Percentiles rank a stretch among this genome's conserved stretches.
Conservation (phyloP, 305 asterid species). For the Lippia alba region DNA sequence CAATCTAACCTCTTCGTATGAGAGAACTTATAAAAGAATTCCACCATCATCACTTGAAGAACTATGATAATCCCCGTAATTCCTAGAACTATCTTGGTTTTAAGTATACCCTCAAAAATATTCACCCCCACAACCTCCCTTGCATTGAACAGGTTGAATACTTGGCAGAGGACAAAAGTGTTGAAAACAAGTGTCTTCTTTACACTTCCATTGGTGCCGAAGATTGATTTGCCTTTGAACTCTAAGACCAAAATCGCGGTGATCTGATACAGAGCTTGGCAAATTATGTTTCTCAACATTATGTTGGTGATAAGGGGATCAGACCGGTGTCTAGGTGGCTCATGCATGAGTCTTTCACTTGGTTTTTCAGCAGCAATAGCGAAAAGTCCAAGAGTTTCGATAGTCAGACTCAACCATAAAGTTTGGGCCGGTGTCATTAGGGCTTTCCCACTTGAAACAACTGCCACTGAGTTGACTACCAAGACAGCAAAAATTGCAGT, state of each 20-base stretch:
- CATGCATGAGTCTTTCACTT: slow-evolving; percentile 35
- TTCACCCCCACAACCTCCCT: background rate
- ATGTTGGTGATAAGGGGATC: slow-evolving; percentile 39
- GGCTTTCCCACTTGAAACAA: slow-evolving; percentile 38
- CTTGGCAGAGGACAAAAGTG: slow-evolving; percentile 36
- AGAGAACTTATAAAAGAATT: background rate
- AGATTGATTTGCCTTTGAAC: slow-evolving; percentile 38
- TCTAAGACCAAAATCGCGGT: slow-evolving; percentile 30
- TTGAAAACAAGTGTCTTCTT: slow-evolving; percentile 38
- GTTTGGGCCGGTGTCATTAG: slow-evolving; percentile 44
- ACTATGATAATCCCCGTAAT: background rate
- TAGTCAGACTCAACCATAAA: slow-evolving; percentile 46
- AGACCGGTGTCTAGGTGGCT: slow-evolving; percentile 35
- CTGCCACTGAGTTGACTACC: slow-evolving; percentile 43
- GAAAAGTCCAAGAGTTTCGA: slow-evolving; percentile 42
- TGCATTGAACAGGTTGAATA: slow-evolving; percentile 7
- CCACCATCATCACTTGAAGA: slow-evolving; percentile 11
- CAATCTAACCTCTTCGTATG: slow-evolving; percentile 16
- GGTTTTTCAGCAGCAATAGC: slow-evolving; percentile 43
- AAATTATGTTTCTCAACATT: slow-evolving; percentile 46
- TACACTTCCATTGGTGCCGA: slow-evolving; percentile 27
- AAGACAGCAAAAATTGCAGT: slow-evolving; percentile 45
- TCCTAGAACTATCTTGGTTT: background rate
- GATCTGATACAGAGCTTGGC: slow-evolving; percentile 38
- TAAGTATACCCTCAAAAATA: background rate